Base-by-base conservation (phyloP, 108 stramenopile species). In the Nannochloropsis gaditana region DNA sequence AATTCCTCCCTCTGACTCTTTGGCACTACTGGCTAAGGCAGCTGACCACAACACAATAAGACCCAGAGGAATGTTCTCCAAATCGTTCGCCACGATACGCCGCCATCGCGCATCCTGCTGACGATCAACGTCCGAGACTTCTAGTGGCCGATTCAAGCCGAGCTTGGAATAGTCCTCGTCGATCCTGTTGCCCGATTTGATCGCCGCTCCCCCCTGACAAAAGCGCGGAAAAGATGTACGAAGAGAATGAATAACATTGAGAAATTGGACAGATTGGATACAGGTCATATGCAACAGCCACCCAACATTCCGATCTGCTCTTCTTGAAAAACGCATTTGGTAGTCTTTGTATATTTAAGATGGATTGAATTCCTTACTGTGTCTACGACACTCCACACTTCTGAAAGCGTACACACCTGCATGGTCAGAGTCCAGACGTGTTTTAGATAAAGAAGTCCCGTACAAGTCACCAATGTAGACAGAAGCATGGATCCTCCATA, bases 51-150 rank as follows among this genome's bases (percentile, higher is more conserved):
- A 19, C 43, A 82, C 82, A 21, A 82, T 82, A n/a, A 82, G 21
- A 43, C 82, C 82, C 15, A 82, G 15, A 15, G 82, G 82, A 45
- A 82, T 82, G 21, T 82, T 82, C 82, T 82, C 82, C 82, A 82
- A 9, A 9, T 82, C 82, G 21, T 82, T 82, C 19, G 45, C 44
- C 17, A 82, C 82, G 45, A 82, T 82, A 19, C 82, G 43, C 15
- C 45, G 82, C 82, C 82, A 82, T 19, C 82, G 82, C 45, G 5
- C 21, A 21, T 82, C 82, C 5, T 73, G 15, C n/a, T 73, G 59
- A n/a, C n/a, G 59, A n/a, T 73, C 59, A 15, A n/a, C 59, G 15
- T 73, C 59, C n/a, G 59, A 73, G 19, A 73, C 59, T 2, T 2
- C 59, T n/a, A n/a, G n/a, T 4, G 59, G 59, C 19, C 59, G 59